phyloP scores from a whole-genome alignment of 2,329 filamentous ascomycete genomes.

The Colletotrichum coccodes region DNA sequence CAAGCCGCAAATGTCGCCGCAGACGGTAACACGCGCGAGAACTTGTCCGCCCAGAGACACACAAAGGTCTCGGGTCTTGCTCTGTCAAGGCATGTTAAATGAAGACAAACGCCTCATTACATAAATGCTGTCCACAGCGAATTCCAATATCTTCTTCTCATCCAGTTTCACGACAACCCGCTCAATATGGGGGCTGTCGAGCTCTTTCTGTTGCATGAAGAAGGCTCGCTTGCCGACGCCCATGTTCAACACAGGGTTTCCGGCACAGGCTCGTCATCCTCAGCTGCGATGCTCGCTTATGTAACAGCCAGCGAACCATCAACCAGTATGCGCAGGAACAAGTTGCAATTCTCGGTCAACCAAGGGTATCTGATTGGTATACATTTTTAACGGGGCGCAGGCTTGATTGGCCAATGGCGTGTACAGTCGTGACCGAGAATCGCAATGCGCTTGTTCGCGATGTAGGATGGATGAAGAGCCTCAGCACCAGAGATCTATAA shows the following conservation, averaged over 20 bases:
- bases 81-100: too few relatives aligned
- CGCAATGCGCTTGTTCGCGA: background rate
- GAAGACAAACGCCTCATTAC: too few relatives aligned
- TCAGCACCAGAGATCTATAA: background rate
- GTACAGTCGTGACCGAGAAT: background rate
- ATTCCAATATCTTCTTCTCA: too few relatives aligned
- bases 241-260: background rate
- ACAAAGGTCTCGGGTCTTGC: too few relatives aligned
- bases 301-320: background rate
- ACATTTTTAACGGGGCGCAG: background rate
- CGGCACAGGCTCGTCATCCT: background rate
- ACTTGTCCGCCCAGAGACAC: background rate
- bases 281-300: constrained; percentile 11
- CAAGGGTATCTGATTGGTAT: constrained; percentile 12
- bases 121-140: too few relatives aligned
- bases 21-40: background rate
- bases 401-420: constrained; percentile 14
- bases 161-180: background rate
- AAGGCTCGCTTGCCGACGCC: background rate
- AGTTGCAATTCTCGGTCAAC: constrained; percentile 8
- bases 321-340: background rate
- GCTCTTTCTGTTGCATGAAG: background rate
- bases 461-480: background rate
- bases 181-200: background rate
- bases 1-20: background rate